Evolutionary conservation across 768 basidiomycete genomes (phyloP), one percentile per base, ranked within the genome.

Genomic region (Boletus barrowsii): DNA sequence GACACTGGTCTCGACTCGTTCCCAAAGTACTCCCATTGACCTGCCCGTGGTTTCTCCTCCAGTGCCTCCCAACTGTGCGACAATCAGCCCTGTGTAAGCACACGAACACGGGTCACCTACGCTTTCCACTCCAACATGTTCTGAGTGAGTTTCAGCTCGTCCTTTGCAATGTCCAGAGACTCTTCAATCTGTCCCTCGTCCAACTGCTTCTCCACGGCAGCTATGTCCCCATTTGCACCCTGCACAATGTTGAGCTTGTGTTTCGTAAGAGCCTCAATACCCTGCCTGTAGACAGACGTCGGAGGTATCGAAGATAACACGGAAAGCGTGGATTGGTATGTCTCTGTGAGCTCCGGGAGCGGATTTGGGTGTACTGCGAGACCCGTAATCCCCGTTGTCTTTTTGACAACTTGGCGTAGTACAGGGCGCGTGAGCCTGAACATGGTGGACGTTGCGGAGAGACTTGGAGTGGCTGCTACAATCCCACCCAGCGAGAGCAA

Each of bases 51-150:
- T 54, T 83, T 86, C 68, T 92, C 88, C 66, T 87, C 87, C 57
- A 97, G 73, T 15, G 90, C 79, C 69, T 96, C 94, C 93, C 93
- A 97, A 37, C 95, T 93, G 61, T 42, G 54, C 20, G 4, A 57
- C 5, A 32, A 30, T 59, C 42, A 57, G 49, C 54, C 40, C 41
- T 32, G 14, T 46, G 32, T 35, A 40, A 35, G 54, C 51, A 36
- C 39, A 46, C 11, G 13, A 30, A 44, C 5, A 57, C 9, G 40
- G 46, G 29, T 49, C 49, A 87, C 93, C 71, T 70, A 98, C 95
- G 90, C 83, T 75, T 95, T 96, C 93, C 93, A 98, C 67, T 94
- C 88, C n/a, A 87, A 66, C 87, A 97, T 90, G 73, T 90, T 90
- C 32, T 75, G 75, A 5, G 79, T 90, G 37, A 98, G 76, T 51